Evolutionary conservation across 108 stramenopile species (phyloP).

Genomic region (Nitzschia sp.): DNA sequence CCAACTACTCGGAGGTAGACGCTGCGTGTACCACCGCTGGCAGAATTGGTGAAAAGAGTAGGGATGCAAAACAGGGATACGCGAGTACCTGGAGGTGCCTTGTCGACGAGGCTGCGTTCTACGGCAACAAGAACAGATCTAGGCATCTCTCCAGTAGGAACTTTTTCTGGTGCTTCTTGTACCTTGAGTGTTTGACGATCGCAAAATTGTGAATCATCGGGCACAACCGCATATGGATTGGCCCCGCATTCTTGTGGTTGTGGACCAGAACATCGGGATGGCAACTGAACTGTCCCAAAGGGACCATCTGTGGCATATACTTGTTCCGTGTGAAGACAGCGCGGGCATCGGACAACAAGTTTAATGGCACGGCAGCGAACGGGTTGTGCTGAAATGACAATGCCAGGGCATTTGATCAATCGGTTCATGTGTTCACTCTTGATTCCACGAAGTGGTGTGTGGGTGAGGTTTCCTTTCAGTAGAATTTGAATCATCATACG

Average conservation of each 20-base stretch:
- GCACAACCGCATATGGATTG: conserved; percentile 82
- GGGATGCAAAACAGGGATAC: conserved; percentile 91
- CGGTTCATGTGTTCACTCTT: conserved; percentile 92
- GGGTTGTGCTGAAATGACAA: conserved; percentile 88
- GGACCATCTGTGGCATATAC: conserved; percentile 53
- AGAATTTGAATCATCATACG: conserved; percentile 63
- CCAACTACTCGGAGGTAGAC: conserved; percentile 92
- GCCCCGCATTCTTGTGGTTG: conserved; percentile 78
- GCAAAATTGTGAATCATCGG: conserved; percentile 89
- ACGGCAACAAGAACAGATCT: conserved; percentile 87
- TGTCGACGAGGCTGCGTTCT: conserved; percentile 90
- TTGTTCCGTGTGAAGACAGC: conserved; percentile 69
- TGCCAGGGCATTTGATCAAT: conserved; percentile 92
- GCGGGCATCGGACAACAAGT: conserved; percentile 82
- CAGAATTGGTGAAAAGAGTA: conserved; percentile 60
- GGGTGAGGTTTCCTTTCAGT: conserved; percentile 64
- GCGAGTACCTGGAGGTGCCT: conserved; percentile 92
- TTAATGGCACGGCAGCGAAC: conserved; percentile 79
- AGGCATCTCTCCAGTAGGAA: conserved; percentile 97
- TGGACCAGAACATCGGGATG: conserved; percentile 50
- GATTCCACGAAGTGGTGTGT: conserved; percentile 84
- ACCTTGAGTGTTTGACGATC: conserved; percentile 97
- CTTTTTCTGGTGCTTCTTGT: conserved; percentile 93
- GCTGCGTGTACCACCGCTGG: conserved; percentile 47
- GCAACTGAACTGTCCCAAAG: conserved; percentile 59